These are phyloP conservation scores for Trametes villosa DNA, from an alignment of 768 basidiomycete species.

Conservation along the genomic window DNA sequence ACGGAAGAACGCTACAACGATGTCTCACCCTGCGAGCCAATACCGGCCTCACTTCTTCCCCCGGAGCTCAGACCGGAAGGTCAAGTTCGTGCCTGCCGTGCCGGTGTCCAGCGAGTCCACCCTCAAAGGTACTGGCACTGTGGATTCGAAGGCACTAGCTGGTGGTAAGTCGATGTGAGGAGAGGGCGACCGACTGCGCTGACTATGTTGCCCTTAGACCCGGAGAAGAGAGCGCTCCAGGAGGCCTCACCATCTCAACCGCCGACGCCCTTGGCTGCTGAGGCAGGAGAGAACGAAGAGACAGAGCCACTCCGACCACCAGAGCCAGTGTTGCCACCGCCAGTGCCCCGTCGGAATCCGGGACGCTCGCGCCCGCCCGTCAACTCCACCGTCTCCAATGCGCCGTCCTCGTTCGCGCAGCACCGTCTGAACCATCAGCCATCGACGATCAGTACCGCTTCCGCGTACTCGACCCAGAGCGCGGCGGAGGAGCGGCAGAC, in stretches of 20 bases:
- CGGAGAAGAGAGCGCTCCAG: conserved; percentile 7
- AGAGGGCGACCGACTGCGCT: too few species aligned
- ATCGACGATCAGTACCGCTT: conserved; percentile 40
- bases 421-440: conserved; percentile 27
- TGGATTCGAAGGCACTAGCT: neutral
- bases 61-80: conserved; percentile 37
- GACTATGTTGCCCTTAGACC: neutral
- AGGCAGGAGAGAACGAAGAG: too few species aligned
- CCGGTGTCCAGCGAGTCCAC: conserved; percentile 21
- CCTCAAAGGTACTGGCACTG: conserved; percentile 6
- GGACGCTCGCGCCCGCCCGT: neutral
- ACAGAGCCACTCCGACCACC: neutral
- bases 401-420: conserved; percentile 2
- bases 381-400: conserved; percentile 6
- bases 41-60: conserved; percentile 35
- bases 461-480: conserved; percentile 44
- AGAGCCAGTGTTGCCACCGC: conserved; percentile 18
- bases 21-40: conserved; percentile 19
- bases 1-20: conserved; percentile 41
- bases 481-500: conserved; percentile 39
- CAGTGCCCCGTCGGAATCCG: conserved; percentile 17
- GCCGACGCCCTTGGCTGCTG: neutral
- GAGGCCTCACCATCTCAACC: neutral
- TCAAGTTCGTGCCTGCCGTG: conserved; percentile 42
- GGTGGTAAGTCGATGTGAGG: too few species aligned